phyloP scores from a whole-genome alignment of 495 filamentous ascomycete species.

The Tuber microsphaerosporum region DNA sequence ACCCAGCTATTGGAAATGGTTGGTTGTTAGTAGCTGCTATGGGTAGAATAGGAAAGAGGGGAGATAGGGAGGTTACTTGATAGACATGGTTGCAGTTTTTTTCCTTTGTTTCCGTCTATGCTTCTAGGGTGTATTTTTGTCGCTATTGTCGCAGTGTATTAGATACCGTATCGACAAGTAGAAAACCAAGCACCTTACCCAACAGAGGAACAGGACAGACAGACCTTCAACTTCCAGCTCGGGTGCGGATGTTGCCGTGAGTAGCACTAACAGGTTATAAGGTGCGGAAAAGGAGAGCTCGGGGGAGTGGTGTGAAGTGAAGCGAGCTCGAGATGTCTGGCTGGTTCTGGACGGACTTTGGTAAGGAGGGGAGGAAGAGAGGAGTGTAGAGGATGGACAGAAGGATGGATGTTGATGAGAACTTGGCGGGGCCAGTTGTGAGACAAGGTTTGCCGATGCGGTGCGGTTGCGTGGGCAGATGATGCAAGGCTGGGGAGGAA shows the following conservation, averaged over 20 bases:
- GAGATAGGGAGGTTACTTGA: constrained; percentile 42
- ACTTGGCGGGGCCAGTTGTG: background rate
- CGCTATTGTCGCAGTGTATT: background rate
- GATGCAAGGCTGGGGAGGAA: background rate
- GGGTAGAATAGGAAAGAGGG: background rate
- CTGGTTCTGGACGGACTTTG: background rate
- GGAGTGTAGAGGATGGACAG: background rate
- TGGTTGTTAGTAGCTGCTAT: constrained; percentile 2
- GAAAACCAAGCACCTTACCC: background rate
- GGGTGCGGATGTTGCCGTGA: background rate
- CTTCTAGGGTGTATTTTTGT: background rate
- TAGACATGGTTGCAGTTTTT: constrained; percentile 41
- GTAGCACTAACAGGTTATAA: background rate
- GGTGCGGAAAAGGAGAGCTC: background rate
- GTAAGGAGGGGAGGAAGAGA: background rate
- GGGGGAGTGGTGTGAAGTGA: background rate
- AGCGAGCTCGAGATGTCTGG: background rate
- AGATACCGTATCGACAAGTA: background rate
- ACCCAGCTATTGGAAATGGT: constrained; percentile 58
- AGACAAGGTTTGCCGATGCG: background rate
- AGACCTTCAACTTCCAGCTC: background rate
- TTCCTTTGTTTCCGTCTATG: background rate
- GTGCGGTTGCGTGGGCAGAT: background rate
- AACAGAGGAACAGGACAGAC: background rate
- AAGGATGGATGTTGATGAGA: background rate